Base-by-base conservation (phyloP, 192 early-diverging fungal genomes). In the Coemansia sp. region DNA sequence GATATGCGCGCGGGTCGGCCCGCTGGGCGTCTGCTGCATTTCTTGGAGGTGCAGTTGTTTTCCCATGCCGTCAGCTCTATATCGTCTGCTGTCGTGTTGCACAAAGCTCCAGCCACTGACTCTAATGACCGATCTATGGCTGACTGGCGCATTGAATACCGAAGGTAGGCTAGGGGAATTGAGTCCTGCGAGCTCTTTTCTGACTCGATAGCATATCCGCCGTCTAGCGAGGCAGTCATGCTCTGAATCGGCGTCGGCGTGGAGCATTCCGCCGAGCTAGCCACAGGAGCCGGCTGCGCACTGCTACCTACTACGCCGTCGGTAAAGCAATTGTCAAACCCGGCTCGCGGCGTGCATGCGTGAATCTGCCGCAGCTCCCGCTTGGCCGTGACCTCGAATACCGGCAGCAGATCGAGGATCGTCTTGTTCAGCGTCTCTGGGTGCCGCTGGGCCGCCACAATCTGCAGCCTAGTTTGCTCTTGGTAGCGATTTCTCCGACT, bases 361-460 rank as follows among this genome's bases (percentile, higher is more conserved):
- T 66, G 71, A 11, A 82, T 47, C 47, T 53, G 62, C 2, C 75
- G 74, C 49, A 82, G 75, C 65, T 70, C 71, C 6, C 59, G 67
- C 58, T 71, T 82, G 32, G 64, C 69, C 8, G 80, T 82, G 39
- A 82, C 75, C 65, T 82, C 80, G 13, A 77, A 82, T 1, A 82
- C 80, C 0, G 80, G 80, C 58, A 82, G 45, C 43, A 76, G n/a
- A 38, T 82, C 80, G 15, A 82, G 68, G 1, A 82, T 82, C 4
- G 80, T 73, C 41, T 76, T 82, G 66, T 76, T 82, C n/a, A 82
- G 68, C 27, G 80, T 76, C 29, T 68, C 68, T 12, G 80, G 80
- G 15, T 62, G 64, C 10, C 64, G 45, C 16, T 70, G 69, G 12
- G 68, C 64, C 27, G 61, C 29, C 11, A 64, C 61, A 29, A 76